Evolutionary conservation across 495 filamentous ascomycete species (phyloP).

Genomic region (Bacidia rubella): DNA sequence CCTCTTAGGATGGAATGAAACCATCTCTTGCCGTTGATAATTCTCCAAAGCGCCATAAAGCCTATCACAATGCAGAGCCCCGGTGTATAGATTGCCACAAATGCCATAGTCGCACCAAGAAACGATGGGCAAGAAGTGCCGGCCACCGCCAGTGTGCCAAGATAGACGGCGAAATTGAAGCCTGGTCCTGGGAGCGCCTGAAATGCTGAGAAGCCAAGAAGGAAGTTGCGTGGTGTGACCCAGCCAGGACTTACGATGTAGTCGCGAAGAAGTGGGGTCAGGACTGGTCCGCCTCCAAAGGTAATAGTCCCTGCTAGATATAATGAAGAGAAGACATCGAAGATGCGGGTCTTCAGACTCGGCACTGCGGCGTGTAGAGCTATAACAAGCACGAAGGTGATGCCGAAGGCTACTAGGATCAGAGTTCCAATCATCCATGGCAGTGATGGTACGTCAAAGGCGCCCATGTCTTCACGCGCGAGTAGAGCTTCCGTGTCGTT

Average conservation of each 20-base stretch:
- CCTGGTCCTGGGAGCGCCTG: conserved; percentile 78
- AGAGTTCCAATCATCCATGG: conserved; percentile 24
- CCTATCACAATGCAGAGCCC: conserved; percentile 54
- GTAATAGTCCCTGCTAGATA: conserved; percentile 80
- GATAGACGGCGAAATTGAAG: conserved; percentile 77
- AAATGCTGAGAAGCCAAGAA: conserved; percentile 69
- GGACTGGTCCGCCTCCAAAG: conserved; percentile 76
- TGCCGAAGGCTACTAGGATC: conserved; percentile 46
- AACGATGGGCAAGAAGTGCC: conserved; percentile 27
- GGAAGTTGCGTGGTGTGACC: conserved; percentile 67
- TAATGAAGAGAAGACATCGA: conserved; percentile 63
- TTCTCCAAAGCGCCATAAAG: conserved; percentile 57
- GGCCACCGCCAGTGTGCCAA: conserved; percentile 46
- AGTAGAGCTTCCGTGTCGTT: not conserved
- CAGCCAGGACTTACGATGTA: conserved; percentile 69
- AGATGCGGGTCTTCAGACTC: conserved; percentile 30
- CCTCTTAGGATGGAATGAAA: conserved; percentile 50
- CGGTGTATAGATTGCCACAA: conserved; percentile 58
- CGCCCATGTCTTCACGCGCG: not conserved
- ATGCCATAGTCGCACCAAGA: conserved; percentile 50
- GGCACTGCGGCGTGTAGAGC: conserved; percentile 32
- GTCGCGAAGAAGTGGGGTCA: conserved; percentile 64
- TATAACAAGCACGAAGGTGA: conserved; percentile 48
- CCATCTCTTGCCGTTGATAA: conserved; percentile 36
- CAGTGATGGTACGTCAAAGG: conserved; percentile 19